Conservation (phyloP, 257 asterid species). For the Echites panduratus region DNA sequence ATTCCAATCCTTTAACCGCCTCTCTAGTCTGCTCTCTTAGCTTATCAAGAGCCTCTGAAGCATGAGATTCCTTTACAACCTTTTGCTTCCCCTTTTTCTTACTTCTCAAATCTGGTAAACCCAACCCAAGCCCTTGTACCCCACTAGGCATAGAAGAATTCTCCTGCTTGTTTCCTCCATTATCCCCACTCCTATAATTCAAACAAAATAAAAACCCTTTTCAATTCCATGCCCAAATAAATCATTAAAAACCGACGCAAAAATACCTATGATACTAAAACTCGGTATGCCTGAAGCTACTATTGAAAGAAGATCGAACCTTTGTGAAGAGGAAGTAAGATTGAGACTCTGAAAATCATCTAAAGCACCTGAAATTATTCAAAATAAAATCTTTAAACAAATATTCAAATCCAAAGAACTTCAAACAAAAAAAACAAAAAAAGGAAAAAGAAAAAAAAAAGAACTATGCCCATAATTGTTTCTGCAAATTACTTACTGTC, state of each 20-base stretch:
- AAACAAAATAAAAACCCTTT: not conserved
- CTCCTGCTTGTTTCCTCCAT: constrained; percentile 49
- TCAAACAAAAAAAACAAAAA: too few species aligned
- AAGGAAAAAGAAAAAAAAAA: not conserved
- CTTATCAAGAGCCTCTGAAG: constrained; percentile 90
- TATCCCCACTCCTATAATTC: constrained; percentile 38
- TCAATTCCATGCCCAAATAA: constrained; percentile 2
- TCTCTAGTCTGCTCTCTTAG: constrained; percentile 91
- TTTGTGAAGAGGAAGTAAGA: constrained; percentile 67
- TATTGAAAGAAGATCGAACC: constrained; percentile 33
- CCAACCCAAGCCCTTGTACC: constrained; percentile 91
- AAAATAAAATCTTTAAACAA: not conserved
- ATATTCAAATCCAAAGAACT: not conserved
- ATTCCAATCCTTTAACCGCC: constrained; percentile 85
- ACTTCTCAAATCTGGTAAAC: constrained; percentile 80
- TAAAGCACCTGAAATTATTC: constrained; percentile 72
- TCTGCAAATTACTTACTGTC: constrained; percentile 55
- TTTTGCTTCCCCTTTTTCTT: constrained; percentile 87
- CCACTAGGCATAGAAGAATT: constrained; percentile 30
- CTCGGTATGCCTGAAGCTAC: not conserved
- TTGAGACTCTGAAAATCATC: constrained; percentile 97
- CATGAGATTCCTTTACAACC: constrained; percentile 62
- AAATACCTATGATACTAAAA: not conserved
- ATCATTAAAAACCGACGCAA: not conserved
- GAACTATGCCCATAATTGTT: not conserved